These are phyloP conservation scores for Claviceps sorghi DNA, from an alignment of 2,329 filamentous ascomycete species.

Conservation along the genomic window DNA sequence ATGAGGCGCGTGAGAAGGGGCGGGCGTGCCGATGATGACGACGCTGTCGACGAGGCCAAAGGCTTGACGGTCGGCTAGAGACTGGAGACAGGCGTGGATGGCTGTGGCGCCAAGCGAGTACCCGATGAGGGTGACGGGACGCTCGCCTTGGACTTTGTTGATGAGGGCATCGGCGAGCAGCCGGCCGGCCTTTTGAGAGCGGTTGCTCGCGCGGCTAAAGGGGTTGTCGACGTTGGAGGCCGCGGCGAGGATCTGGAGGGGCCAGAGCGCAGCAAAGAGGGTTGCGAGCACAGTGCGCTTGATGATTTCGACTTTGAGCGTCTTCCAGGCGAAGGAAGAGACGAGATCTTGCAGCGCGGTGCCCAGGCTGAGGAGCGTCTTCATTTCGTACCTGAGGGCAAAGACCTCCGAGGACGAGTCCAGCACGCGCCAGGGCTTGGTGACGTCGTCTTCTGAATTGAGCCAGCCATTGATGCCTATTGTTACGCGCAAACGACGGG, in stretches of 20 bases:
- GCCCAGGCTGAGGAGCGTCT: conserved; percentile 62
- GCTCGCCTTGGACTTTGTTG: conserved; percentile 67
- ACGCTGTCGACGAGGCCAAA: conserved; percentile 77
- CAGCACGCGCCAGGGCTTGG: conserved; percentile 65
- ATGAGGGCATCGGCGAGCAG: conserved; percentile 72
- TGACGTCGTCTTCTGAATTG: conserved; percentile 57
- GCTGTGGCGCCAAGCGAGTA: conserved; percentile 71
- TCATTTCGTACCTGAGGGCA: conserved; percentile 70
- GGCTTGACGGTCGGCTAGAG: conserved; percentile 59
- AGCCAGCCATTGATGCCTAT: conserved; percentile 86
- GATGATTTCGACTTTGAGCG: conserved; percentile 60
- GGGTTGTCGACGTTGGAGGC: conserved; percentile 66
- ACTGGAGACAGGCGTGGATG: conserved; percentile 68
- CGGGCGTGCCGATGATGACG: conserved; percentile 68
- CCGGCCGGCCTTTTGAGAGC: conserved; percentile 66
- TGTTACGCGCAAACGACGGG: conserved; percentile 55
- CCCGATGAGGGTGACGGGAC: conserved; percentile 65
- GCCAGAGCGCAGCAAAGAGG: conserved; percentile 55
- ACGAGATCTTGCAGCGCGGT: conserved; percentile 58
- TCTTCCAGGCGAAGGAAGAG: conserved; percentile 58
- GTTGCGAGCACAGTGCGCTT: conserved; percentile 56
- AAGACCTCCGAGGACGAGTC: conserved; percentile 58
- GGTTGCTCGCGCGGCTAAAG: conserved; percentile 60
- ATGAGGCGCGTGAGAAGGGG: conserved; percentile 53
- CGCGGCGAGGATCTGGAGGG: conserved; percentile 49